These are phyloP conservation scores for Amanita rubescens DNA, from an alignment of 768 basidiomycete genomes.

Conservation along the genomic window DNA sequence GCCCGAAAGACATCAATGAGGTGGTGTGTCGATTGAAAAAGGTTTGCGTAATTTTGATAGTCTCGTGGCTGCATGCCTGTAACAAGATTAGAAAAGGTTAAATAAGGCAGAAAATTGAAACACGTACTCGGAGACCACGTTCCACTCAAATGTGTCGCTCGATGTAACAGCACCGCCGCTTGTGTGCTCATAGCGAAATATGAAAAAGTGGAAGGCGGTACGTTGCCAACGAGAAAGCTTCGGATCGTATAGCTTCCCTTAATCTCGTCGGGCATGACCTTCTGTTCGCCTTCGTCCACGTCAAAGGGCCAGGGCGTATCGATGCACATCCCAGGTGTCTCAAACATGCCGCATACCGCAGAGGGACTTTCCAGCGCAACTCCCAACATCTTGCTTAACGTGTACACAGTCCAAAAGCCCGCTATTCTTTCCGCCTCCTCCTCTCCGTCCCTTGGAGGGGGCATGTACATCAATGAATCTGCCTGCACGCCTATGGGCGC, in stretches of 20 bases:
- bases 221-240: conserved; percentile 36
- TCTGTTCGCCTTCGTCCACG: conserved; percentile 26
- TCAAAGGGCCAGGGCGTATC: conserved; percentile 50
- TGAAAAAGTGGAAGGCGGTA: conserved; percentile 14
- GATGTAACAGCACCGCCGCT: conserved; percentile 51
- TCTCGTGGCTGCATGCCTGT: conserved; percentile 37
- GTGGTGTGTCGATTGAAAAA: conserved; percentile 38
- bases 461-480: conserved; percentile 34
- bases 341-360: conserved; percentile 47
- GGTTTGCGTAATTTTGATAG: conserved; percentile 31
- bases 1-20: conserved; percentile 33
- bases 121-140: conserved; percentile 37
- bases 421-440: conserved; percentile 64
- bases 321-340: conserved; percentile 41
- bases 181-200: conserved; percentile 40
- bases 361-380: conserved; percentile 45
- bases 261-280: conserved; percentile 19
- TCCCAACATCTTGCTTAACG: conserved; percentile 49
- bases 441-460: conserved; percentile 30
- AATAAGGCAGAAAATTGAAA: conserved; percentile 1
- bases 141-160: conserved; percentile 45
- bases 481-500: conserved; percentile 31
- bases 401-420: conserved; percentile 57
- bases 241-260: conserved; percentile 41
- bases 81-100: conserved; percentile 8